Percentiles rank a stretch among this genome's conserved stretches.
Evolutionary conservation across 768 basidiomycete genomes (phyloP).

Genomic region (Kwoniella dendrophila): DNA sequence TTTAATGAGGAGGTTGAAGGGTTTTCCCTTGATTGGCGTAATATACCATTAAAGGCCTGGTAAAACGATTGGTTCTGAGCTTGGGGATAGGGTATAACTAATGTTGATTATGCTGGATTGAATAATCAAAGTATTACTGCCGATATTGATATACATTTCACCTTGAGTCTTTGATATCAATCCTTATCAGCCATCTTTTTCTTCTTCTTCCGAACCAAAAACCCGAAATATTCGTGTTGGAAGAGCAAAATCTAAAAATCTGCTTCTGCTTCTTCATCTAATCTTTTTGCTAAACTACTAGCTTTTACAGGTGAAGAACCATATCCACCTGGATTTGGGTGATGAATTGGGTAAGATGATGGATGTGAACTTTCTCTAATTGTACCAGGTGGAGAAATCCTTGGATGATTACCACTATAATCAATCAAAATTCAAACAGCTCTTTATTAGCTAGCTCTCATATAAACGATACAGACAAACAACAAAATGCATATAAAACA

Average conservation of each 20-base stretch:
- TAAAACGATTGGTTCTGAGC: no score
- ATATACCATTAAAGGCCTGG: no score
- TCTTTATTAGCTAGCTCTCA: neutral
- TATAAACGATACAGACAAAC: no score
- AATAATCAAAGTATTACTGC: no score
- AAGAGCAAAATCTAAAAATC: neutral
- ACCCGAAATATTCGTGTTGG: neutral
- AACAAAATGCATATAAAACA: constrained; percentile 7
- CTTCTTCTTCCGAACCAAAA: neutral
- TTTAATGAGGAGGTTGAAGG: no score
- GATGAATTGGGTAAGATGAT: constrained; percentile 45
- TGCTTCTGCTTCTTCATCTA: constrained; percentile 41
- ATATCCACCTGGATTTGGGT: constrained; percentile 28
- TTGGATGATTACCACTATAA: constrained; percentile 21
- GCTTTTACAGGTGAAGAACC: constrained; percentile 50
- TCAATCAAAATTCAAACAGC: neutral
- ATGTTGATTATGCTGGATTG: no score
- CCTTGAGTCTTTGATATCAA: no score
- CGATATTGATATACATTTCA: no score
- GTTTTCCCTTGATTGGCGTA: no score
- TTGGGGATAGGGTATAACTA: no score
- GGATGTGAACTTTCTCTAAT: constrained; percentile 32
- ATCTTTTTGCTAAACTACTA: constrained; percentile 37
- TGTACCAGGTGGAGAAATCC: constrained; percentile 43
- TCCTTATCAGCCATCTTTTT: no score